phyloP scores from a whole-genome alignment of 1,284 basidiomycete species.

The Ceratobasidium sp. region DNA sequence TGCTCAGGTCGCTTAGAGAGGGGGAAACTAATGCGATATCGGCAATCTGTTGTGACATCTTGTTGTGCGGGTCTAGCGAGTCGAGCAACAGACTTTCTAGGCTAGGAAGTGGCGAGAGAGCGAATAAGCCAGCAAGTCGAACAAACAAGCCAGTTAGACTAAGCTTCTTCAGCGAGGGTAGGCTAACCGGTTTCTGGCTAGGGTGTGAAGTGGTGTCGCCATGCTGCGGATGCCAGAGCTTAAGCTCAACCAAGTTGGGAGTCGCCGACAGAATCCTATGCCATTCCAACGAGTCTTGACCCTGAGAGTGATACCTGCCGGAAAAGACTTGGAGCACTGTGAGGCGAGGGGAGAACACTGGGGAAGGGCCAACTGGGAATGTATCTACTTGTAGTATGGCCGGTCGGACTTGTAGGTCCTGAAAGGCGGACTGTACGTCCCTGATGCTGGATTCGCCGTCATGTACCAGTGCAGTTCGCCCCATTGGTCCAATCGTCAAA shows the following conservation, averaged over 20 bases:
- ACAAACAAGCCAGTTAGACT: neutral
- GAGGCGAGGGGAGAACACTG: neutral
- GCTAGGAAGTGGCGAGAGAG: neutral
- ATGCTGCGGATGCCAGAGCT: neutral
- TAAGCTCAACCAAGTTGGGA: neutral
- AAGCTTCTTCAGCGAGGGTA: neutral
- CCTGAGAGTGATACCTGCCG: neutral
- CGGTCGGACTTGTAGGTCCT: neutral
- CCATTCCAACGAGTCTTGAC: neutral
- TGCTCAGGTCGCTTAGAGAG: neutral
- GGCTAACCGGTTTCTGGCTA: neutral
- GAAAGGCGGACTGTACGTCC: neutral
- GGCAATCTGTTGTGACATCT: neutral
- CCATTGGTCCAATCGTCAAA: conserved; percentile 1
- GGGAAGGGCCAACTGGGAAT: neutral
- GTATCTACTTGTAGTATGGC: neutral
- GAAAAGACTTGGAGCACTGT: neutral
- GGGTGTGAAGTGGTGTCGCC: neutral
- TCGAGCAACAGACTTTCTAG: neutral
- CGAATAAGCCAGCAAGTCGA: neutral
- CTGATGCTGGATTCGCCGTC: neutral
- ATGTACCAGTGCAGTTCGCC: neutral
- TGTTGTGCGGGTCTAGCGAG: neutral
- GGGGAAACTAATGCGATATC: neutral
- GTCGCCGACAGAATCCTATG: neutral